Percentiles rank a stretch among this genome's conserved stretches.
Evolutionary conservation across 192 early-diverging fungal species (phyloP).

Genomic region (Cladochytrium replicatum): DNA sequence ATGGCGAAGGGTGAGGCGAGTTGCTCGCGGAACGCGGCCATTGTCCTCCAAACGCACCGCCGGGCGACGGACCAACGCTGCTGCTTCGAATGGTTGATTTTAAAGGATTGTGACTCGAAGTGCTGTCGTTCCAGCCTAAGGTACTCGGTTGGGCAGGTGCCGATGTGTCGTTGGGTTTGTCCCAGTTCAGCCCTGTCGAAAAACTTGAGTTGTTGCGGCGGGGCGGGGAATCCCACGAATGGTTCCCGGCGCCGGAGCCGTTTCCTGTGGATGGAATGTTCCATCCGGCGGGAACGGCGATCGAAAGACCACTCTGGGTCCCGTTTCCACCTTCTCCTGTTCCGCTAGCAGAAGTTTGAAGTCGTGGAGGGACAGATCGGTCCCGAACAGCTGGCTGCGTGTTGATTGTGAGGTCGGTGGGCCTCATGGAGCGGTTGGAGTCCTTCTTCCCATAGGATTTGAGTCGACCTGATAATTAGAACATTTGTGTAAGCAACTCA

Average conservation of each 20-base stretch:
- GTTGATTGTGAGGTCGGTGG: neutral
- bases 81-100: too few relatives aligned
- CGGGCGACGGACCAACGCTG: too few relatives aligned
- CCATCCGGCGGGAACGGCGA: neutral
- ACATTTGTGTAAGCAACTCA: too few relatives aligned
- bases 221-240: neutral
- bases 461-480: too few relatives aligned
- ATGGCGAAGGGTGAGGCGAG: too few relatives aligned
- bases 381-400: neutral
- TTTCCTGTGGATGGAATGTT: neutral
- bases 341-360: neutral
- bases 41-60: too few relatives aligned
- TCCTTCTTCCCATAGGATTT: neutral
- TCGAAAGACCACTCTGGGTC: neutral
- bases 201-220: neutral
- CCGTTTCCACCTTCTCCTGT: neutral
- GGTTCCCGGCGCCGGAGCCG: neutral
- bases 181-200: neutral
- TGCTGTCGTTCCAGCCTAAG: neutral
- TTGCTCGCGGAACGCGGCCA: too few relatives aligned
- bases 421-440: neutral
- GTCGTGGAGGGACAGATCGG: neutral
- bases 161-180: neutral
- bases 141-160: neutral
- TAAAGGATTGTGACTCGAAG: too few relatives aligned